Conservation (phyloP, 1,139 yeast species). For the Komagataea norvegica region DNA sequence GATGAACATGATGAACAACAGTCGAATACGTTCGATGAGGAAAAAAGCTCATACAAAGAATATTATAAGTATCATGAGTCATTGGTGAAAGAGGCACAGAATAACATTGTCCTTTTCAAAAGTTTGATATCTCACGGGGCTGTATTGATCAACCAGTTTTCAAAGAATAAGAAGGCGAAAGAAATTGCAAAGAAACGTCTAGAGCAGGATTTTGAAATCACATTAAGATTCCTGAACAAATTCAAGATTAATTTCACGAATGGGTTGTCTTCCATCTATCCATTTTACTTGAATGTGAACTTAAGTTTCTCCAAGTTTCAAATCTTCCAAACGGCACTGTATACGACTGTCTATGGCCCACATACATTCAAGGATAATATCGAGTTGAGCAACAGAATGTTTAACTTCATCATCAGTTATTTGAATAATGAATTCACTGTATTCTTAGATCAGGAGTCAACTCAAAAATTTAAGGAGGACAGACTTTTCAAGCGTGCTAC, state of each 20-base stretch:
- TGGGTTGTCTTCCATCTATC: conserved; percentile 10
- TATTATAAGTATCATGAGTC: conserved; percentile 19
- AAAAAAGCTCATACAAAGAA: conserved; percentile 18
- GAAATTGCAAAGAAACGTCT: conserved; percentile 12
- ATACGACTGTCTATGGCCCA: conserved; percentile 21
- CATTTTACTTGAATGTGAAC: conserved; percentile 19
- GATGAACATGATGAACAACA: conserved; percentile 7
- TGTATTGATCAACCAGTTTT: conserved; percentile 15
- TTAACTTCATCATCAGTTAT: conserved; percentile 20
- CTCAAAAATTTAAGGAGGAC: conserved; percentile 11
- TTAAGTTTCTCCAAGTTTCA: conserved; percentile 25
- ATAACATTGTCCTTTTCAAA: conserved; percentile 25
- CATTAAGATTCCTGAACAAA: conserved; percentile 23
- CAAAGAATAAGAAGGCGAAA: conserved; percentile 12
- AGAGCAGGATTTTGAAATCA: conserved; percentile 23
- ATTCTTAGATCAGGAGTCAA: conserved; percentile 15
- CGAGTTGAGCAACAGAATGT: conserved; percentile 21
- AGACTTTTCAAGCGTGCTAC: conserved; percentile 18
- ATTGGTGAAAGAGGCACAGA: conserved; percentile 20
- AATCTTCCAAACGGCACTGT: conserved; percentile 21
- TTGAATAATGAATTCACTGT: conserved; percentile 19
- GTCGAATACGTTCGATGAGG: no score
- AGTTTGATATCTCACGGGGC: conserved; percentile 22
- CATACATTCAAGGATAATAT: conserved; percentile 22
- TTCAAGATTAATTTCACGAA: conserved; percentile 16